A percentile compares a stretch with the other conserved stretches of the same genome.
phyloP scores from a whole-genome alignment of 345 rosid species.

The Corchorus capsularis region DNA sequence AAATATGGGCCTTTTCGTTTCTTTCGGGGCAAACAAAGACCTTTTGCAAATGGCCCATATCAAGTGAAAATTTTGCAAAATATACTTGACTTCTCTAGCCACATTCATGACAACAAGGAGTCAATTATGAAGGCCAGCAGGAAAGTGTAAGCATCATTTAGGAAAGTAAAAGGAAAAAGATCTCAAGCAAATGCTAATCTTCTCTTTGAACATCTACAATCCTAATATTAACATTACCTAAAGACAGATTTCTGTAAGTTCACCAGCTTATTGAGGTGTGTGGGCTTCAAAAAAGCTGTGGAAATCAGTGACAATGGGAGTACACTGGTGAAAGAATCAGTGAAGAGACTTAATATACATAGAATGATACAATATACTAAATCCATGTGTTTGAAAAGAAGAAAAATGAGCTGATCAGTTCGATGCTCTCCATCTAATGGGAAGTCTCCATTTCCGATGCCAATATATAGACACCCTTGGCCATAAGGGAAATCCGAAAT shows the following conservation, averaged over 20 bases:
- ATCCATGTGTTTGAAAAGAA: not conserved
- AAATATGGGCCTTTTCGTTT: not conserved
- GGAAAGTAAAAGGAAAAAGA: not conserved
- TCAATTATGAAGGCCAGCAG: not conserved
- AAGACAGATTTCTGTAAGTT: not conserved
- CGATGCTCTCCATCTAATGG: constrained; percentile 38
- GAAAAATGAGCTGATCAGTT: constrained; percentile 24
- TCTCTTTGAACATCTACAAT: not conserved
- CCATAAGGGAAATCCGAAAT: constrained; percentile 80
- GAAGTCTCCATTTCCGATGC: constrained; percentile 91
- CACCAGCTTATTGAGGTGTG: not conserved
- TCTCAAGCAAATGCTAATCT: not conserved
- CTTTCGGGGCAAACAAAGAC: not conserved
- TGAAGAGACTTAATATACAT: constrained; percentile 22
- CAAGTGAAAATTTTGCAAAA: not conserved
- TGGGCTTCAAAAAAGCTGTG: not conserved
- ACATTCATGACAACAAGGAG: too few relatives aligned
- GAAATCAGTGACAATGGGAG: not conserved
- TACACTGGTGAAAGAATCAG: constrained; percentile 35
- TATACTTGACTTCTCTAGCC: too few relatives aligned
- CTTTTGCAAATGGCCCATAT: not conserved
- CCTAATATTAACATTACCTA: not conserved
- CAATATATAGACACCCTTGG: constrained; percentile 89
- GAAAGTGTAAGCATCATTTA: too few relatives aligned
- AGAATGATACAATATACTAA: constrained; percentile 16